phyloP scores from a whole-genome alignment of 2,329 filamentous ascomycete species.

The Teratosphaeria nubilosa region DNA sequence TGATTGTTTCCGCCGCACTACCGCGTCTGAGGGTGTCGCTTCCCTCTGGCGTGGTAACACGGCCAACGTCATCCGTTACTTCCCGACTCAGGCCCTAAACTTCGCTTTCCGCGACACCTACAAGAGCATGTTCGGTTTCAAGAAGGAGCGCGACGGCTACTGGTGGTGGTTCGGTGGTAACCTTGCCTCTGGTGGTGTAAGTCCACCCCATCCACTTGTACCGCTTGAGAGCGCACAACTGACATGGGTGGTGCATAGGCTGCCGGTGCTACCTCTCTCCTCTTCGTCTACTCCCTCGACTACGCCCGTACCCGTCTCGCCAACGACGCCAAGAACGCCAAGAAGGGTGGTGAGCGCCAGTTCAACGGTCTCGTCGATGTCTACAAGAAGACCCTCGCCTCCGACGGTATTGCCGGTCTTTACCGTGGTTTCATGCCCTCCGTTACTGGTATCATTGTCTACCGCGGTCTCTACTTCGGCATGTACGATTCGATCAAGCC shows the following conservation, averaged over 20 bases:
- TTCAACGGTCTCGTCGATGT: conserved; percentile 99
- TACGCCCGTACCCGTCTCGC: conserved; percentile 99
- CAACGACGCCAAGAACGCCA: conserved; percentile 99
- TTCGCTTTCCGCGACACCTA: conserved; percentile 99
- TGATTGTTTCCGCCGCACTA: conserved; percentile 94
- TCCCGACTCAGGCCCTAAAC: conserved; percentile 99
- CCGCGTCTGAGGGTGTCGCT: conserved; percentile 81
- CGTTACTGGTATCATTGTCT: conserved; percentile 97
- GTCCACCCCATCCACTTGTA: conserved; percentile 30
- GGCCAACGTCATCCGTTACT: conserved; percentile 99
- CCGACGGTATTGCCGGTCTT: conserved; percentile 97
- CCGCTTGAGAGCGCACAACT: conserved; percentile 1
- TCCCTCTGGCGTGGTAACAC: conserved; percentile 99
- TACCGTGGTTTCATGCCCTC: conserved; percentile 99
- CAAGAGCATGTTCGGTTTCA: conserved; percentile 99
- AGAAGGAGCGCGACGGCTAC: conserved; percentile 99
- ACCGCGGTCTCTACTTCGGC: conserved; percentile 99
- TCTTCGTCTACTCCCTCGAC: conserved; percentile 99
- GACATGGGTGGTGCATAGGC: conserved; percentile 42
- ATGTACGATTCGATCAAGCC: conserved; percentile 99
- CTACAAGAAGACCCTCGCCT: conserved; percentile 99
- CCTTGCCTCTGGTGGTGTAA: conserved; percentile 98
- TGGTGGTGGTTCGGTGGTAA: conserved; percentile 99
- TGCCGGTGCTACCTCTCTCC: conserved; percentile 97
- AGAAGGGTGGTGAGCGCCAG: conserved; percentile 94